Evolutionary conservation across 2,329 filamentous ascomycete species (phyloP), one percentile per base, ranked within the genome.

Genomic region (Graphiopsis chlorocephala): DNA sequence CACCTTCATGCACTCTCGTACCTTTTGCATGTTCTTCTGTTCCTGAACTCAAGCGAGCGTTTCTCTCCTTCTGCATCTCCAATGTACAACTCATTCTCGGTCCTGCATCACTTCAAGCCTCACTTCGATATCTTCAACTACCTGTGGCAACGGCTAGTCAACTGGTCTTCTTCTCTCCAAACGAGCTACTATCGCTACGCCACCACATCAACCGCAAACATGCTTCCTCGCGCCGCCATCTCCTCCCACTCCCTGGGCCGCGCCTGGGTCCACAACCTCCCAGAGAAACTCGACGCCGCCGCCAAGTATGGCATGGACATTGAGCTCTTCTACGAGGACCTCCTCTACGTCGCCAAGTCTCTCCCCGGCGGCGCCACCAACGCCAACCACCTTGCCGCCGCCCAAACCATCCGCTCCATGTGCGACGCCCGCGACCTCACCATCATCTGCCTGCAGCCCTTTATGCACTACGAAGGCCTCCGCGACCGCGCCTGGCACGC

Each of bases 271-370:
- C 91, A 94, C 76, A 80, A 82, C 29, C 81, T 94, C 25, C 76
- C 82, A 1, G 79, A 84, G 72, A 94, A 93, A 73, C 83, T 94
- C 57, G 82, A 88, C 73, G 85, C 87, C 78, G 90, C 90, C 11
- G 80, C 84, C 6, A 80, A 82, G 63, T 83, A 90, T 70, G 88
- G 87, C 23, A 86, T 92, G 73, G 90, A 89, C 60, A 85, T 94
- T 68, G 91, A 94, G 74, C 82, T 93, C 23, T 93, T 92, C 80
- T 88, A 89, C 75, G 90, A 94, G 73, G 91, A 94, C 74, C 83
- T 94, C 3, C 79, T 86, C 65, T 86, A 87, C 70, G 72, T 90
- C 15, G 86, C 88, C 68, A 70, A 75, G 33, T 75, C 81, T 1
- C 74, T 83, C 1, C 73, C 80, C 2, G 80, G 81, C 48, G 76